Evolutionary conservation across 768 basidiomycete genomes (phyloP).

Genomic region (Boletus rufocinnamomeus): DNA sequence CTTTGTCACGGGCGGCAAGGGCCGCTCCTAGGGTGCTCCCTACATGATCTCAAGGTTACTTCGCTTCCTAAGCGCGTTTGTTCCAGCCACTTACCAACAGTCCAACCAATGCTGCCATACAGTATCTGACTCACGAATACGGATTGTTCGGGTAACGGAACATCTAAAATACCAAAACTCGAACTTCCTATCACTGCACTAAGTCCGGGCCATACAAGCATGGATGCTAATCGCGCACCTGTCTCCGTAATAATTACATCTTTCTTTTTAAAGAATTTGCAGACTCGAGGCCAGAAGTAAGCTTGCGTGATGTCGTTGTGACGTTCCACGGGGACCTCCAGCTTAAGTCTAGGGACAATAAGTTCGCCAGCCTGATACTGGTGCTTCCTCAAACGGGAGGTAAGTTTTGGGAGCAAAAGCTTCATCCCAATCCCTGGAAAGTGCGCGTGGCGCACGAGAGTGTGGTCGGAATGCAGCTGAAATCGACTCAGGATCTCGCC

Average conservation of each 20-base stretch:
- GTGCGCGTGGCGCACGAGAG: constrained; percentile 60
- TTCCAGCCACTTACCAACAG: constrained; percentile 54
- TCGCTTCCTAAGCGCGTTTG: neutral
- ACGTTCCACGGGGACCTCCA: constrained; percentile 51
- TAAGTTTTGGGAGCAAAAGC: constrained; percentile 69
- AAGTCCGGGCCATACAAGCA: neutral
- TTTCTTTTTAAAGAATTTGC: constrained; percentile 64
- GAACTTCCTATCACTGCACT: constrained; percentile 55
- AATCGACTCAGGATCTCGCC: constrained; percentile 1
- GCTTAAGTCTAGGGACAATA: constrained; percentile 44
- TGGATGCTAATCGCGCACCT: constrained; percentile 40
- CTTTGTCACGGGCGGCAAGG: constrained; percentile 69
- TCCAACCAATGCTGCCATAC: constrained; percentile 94
- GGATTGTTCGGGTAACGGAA: constrained; percentile 71
- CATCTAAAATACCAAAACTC: constrained; percentile 81
- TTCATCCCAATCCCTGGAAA: constrained; percentile 78
- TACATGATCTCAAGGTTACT: constrained; percentile 19
- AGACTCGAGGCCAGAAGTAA: constrained; percentile 83
- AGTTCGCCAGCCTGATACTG: constrained; percentile 42
- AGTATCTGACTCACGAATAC: constrained; percentile 75
- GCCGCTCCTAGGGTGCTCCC: constrained; percentile 76
- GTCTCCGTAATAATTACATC: constrained; percentile 90
- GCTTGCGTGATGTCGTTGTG: constrained; percentile 65
- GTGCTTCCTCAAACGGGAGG: constrained; percentile 50
- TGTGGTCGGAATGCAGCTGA: constrained; percentile 77